Conservation (phyloP, 495 filamentous ascomycete species). For the Aspergillus saccharolyticus region DNA sequence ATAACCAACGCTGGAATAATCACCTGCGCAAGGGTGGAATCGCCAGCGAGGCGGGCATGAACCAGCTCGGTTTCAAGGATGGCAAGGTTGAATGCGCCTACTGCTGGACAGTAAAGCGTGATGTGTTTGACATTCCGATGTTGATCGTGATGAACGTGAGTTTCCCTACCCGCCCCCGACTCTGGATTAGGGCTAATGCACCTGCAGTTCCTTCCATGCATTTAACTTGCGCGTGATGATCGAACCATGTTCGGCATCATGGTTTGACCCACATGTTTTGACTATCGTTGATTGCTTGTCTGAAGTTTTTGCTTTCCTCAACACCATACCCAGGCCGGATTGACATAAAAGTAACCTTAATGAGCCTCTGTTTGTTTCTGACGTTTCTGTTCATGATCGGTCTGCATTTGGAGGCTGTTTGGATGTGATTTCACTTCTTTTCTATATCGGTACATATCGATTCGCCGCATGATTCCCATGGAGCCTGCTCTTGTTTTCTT, state of each 20-base stretch:
- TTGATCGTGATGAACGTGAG: constrained; percentile 95
- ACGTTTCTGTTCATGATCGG: background rate
- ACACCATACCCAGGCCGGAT: background rate
- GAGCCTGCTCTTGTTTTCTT: background rate
- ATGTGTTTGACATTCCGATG: constrained; percentile 98
- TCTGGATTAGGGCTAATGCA: background rate
- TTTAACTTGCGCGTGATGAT: background rate
- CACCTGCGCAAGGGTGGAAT: constrained; percentile 52
- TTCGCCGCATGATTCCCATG: background rate
- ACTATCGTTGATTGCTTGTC: background rate
- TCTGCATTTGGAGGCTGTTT: background rate
- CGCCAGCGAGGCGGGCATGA: constrained; percentile 70
- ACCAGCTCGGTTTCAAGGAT: constrained; percentile 70
- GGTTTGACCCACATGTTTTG: background rate
- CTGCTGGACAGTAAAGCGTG: constrained; percentile 93
- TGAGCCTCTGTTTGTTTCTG: background rate
- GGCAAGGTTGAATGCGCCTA: constrained; percentile 92
- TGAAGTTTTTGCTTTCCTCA: background rate
- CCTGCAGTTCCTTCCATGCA: background rate
- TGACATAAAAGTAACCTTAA: background rate
- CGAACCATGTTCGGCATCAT: background rate
- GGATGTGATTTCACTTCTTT: background rate
- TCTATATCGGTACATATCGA: background rate
- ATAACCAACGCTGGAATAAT: constrained; percentile 41
- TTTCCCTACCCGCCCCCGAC: constrained; percentile 16